Percentiles rank a stretch among this genome's conserved stretches.
These are phyloP conservation scores for Anaeramoeba ignava DNA, from an alignment of 78 protist species.

Conservation along the genomic window DNA sequence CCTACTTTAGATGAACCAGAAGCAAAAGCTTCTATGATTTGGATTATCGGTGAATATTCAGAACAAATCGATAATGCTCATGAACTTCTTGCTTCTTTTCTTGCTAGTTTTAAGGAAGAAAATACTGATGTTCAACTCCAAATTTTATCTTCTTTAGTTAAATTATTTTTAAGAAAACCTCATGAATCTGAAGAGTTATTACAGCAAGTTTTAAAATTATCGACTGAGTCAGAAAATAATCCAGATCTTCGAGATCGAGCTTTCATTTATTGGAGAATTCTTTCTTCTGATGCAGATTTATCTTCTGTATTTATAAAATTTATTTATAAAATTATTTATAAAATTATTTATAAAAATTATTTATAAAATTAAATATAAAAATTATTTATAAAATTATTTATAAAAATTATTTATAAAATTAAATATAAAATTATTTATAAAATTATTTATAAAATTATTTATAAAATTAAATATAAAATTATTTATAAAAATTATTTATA, in stretches of 20 bases:
- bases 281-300: conserved; percentile 91
- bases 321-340: no score
- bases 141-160: conserved; percentile 90
- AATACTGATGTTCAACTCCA: conserved; percentile 77
- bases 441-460: no score
- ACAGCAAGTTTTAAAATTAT: conserved; percentile 46
- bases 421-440: no score
- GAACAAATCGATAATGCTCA: conserved; percentile 95
- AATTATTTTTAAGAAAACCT: conserved; percentile 87
- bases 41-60: conserved; percentile 98
- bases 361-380: no score
- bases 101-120: conserved; percentile 4
- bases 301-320: no score
- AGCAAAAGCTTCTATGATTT: conserved; percentile 95
- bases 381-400: no score
- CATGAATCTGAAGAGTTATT: conserved; percentile 59
- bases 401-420: no score
- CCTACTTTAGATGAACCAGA: conserved; percentile 98
- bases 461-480: no score
- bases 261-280: conserved; percentile 91
- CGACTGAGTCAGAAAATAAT: conserved; percentile 82
- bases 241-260: conserved; percentile 99
- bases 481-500: no score
- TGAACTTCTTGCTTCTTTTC: conserved; percentile 47
- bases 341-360: no score